Conservation (phyloP, 1,284 basidiomycete species). For the Coniferiporia sulphurascens region DNA sequence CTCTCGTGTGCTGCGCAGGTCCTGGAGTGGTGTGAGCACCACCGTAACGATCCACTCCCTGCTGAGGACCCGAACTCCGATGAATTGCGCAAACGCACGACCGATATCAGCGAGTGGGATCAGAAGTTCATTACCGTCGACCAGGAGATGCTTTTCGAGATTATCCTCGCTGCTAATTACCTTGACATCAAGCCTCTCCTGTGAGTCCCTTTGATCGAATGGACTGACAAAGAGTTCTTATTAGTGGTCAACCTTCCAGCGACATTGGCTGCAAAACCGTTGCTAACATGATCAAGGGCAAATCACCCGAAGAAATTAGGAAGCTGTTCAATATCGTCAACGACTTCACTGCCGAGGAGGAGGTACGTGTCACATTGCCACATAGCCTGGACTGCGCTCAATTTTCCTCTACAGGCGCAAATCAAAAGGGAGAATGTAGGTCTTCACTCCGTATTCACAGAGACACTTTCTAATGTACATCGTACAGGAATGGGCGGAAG, state of each 20-base stretch:
- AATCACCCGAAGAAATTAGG: conserved; percentile 94
- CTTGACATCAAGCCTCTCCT: conserved; percentile 99
- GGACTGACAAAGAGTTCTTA: too few species aligned
- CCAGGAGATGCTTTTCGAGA: conserved; percentile 98
- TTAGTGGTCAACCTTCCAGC: conserved; percentile 36
- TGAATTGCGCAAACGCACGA: conserved; percentile 95
- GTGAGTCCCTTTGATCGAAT: conserved; percentile 43
- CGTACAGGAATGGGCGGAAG: conserved; percentile 82
- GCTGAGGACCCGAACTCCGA: conserved; percentile 80
- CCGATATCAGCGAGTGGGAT: conserved; percentile 99
- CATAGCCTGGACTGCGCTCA: neutral
- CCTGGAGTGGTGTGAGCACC: conserved; percentile 98
- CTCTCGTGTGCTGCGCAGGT: conserved; percentile 52
- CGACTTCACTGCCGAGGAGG: conserved; percentile 99
- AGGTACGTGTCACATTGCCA: conserved; percentile 47
- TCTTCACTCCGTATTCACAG: conserved; percentile 17
- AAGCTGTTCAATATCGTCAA: conserved; percentile 98
- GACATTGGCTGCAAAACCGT: conserved; percentile 99
- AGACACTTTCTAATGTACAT: conserved; percentile 14
- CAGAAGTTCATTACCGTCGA: conserved; percentile 97
- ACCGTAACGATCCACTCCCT: conserved; percentile 91
- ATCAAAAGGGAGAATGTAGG: conserved; percentile 99
- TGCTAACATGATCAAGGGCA: conserved; percentile 99
- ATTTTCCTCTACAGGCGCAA: conserved; percentile 63
- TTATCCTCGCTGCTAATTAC: conserved; percentile 99